Base-by-base conservation (phyloP, 2,329 filamentous ascomycete species). In the Grosmannia penicillata region DNA sequence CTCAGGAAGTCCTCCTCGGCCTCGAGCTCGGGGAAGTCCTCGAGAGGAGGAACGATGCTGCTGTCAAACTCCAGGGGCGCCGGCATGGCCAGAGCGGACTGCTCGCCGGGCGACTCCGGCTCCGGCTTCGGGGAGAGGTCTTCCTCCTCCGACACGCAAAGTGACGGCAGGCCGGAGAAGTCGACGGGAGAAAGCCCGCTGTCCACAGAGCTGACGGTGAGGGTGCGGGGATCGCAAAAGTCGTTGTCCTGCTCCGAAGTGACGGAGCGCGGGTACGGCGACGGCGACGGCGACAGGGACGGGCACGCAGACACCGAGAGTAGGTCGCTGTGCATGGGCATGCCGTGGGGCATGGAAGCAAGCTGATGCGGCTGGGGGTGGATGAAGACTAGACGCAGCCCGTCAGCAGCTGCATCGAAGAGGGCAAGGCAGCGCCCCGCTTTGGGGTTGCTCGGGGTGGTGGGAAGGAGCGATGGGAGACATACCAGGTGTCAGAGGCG, bases 401-500 rank as follows among this genome's bases (percentile, higher is more conserved):
- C 15, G 15, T 5, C 7, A 56, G 66, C 58, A 66, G 62, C 49
- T 19, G n/a, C 13, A 27, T 9, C 4, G 10, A 18, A 22, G 18
- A 29, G 27, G 6, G 29, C 8, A 15, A 11, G 11, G 24, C 15
- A 34, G 32, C 22, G 32, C 22, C 32, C 32, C 32, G 32, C 32
- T 10, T n/a, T 21, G 27, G 26, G 26, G 21, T 19, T 27, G 23
- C n/a, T 8, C n/a, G n/a, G n/a, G n/a, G n/a, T n/a, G n/a, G 19
- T n/a, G 30, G 27, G 27, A 14, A 29, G n/a, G n/a, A n/a, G n/a
- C n/a, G n/a, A n/a, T n/a, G n/a, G n/a, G n/a, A n/a, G n/a, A n/a
- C n/a, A n/a, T n/a, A 93, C 85, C 76, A 72, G 87, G 86, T 51
- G 85, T 93, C 72, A 93, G 75, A 19, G 85, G 84, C 37, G 87